Evolutionary conservation across 371 early-diverging fungal species (phyloP).

Genomic region (Mucor lusitanicus): DNA sequence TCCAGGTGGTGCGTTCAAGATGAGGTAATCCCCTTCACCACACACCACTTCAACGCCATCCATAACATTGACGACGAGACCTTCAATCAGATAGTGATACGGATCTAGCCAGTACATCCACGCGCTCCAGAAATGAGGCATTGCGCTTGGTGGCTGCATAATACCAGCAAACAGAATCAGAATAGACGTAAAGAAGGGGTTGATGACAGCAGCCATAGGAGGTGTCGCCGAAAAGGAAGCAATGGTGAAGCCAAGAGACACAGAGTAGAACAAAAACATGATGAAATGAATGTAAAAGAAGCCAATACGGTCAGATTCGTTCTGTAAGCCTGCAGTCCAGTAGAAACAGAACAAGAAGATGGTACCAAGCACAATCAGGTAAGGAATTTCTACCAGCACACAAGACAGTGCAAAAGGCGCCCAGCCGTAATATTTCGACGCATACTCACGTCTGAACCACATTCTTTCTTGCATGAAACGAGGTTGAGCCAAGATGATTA

Average conservation of each 20-base stretch:
- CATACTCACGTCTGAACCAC: slow-evolving; percentile 73
- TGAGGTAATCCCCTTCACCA: slow-evolving; percentile 42
- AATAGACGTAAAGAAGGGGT: slow-evolving; percentile 73
- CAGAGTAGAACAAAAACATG: slow-evolving; percentile 64
- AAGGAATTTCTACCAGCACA: slow-evolving; percentile 68
- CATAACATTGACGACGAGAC: slow-evolving; percentile 72
- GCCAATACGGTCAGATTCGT: slow-evolving; percentile 49
- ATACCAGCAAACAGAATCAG: slow-evolving; percentile 77
- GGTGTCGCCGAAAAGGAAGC: slow-evolving; percentile 56
- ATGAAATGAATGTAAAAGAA: slow-evolving; percentile 67
- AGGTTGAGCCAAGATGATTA: slow-evolving; percentile 77
- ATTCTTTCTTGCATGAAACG: slow-evolving; percentile 72
- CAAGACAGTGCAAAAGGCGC: slow-evolving; percentile 60
- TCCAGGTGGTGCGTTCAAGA: slow-evolving; percentile 62
- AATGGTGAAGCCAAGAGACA: slow-evolving; percentile 66
- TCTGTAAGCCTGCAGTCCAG: slow-evolving; percentile 71
- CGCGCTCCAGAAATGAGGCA: slow-evolving; percentile 76
- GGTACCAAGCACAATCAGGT: slow-evolving; percentile 52
- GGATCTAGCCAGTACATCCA: slow-evolving; percentile 85
- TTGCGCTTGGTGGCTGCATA: slow-evolving; percentile 61
- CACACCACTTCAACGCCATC: slow-evolving; percentile 60
- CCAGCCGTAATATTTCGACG: slow-evolving; percentile 75
- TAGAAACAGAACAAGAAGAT: slow-evolving; percentile 68
- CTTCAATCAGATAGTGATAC: slow-evolving; percentile 77
- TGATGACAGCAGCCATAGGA: slow-evolving; percentile 72